A percentile compares a stretch with the other conserved stretches of the same genome.
Evolutionary conservation across 352 stramenopile genomes (phyloP).

Genomic region (Phytophthora ramorum): DNA sequence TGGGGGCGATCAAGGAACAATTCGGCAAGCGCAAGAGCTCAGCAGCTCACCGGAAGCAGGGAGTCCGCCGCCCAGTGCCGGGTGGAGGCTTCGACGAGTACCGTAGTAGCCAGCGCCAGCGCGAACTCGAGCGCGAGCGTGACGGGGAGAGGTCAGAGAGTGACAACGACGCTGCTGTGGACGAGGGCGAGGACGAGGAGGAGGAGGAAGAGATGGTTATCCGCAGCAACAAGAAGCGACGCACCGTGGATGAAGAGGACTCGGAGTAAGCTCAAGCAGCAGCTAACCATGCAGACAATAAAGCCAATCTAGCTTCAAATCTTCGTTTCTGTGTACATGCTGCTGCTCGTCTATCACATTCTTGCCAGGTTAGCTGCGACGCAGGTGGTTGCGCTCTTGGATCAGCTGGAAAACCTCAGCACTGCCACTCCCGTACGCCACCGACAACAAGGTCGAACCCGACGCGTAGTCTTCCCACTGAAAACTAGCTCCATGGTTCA

Average conservation of each 20-base stretch:
- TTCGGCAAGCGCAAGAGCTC: slow-evolving; percentile 67
- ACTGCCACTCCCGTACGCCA: slow-evolving; percentile 26
- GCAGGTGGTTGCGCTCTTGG: slow-evolving; percentile 19
- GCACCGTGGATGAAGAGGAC: slow-evolving; percentile 84
- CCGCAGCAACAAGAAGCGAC: slow-evolving; percentile 78
- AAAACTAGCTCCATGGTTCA: slow-evolving; percentile 28
- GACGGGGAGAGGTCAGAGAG: slow-evolving; percentile 77
- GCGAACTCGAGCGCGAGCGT: slow-evolving; percentile 47
- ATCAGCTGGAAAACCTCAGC: slow-evolving; percentile 20
- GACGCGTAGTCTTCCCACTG: slow-evolving; percentile 31
- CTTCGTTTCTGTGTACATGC: slow-evolving; percentile 7
- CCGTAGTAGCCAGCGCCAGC: slow-evolving; percentile 51
- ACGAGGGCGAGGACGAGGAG: slow-evolving; percentile 78
- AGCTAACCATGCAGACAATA: slow-evolving; percentile 1
- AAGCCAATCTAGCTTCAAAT: slow-evolving; percentile 9
- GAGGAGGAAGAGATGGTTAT: slow-evolving; percentile 81
- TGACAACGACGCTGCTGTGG: slow-evolving; percentile 52
- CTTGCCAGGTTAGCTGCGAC: slow-evolving; percentile 2
- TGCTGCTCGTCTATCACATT: neutral
- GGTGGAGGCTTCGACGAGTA: slow-evolving; percentile 88
- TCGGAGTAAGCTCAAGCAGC: slow-evolving; percentile 62
- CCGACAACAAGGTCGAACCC: slow-evolving; percentile 22
- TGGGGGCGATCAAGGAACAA: slow-evolving; percentile 87
- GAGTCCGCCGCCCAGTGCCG: slow-evolving; percentile 50
- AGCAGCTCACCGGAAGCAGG: slow-evolving; percentile 32